A percentile compares a stretch with the other conserved stretches of the same genome.
These are phyloP conservation scores for Eucalyptus victrix DNA, from an alignment of 345 rosid genomes.

Conservation along the genomic window DNA sequence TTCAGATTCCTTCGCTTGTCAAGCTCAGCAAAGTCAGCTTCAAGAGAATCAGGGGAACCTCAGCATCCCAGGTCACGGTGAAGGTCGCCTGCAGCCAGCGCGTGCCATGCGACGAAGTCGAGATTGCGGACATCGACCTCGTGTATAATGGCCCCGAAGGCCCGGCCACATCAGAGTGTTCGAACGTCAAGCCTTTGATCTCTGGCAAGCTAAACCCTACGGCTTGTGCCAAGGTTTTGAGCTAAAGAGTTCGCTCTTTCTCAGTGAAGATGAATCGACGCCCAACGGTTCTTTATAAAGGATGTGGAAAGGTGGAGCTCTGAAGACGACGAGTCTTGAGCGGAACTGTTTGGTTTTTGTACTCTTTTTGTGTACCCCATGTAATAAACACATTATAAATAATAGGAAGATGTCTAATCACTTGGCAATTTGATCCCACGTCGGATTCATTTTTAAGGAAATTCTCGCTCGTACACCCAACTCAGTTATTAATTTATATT, in stretches of 20 bases:
- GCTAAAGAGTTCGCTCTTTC: background rate
- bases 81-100: constrained; percentile 36
- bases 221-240: background rate
- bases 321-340: too few relatives aligned
- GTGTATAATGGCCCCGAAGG: background rate
- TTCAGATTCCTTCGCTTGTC: background rate
- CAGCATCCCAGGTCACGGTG: constrained; percentile 21
- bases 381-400: too few relatives aligned
- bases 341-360: too few relatives aligned
- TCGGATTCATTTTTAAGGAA: background rate
- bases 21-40: constrained; percentile 29
- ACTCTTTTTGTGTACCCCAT: too few relatives aligned
- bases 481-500: background rate
- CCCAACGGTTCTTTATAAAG: too few relatives aligned
- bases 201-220: background rate
- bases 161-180: background rate
- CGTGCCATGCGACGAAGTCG: constrained; percentile 8
- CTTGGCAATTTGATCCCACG: background rate
- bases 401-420: background rate
- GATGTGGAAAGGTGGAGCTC: too few relatives aligned
- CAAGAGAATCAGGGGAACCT: constrained; percentile 36
- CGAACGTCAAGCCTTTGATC: background rate
- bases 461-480: background rate
- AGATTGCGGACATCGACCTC: background rate
- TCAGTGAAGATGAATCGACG: background rate